These are phyloP conservation scores for Gynandropsis gynandra DNA, from an alignment of 345 rosid genomes.

Conservation along the genomic window DNA sequence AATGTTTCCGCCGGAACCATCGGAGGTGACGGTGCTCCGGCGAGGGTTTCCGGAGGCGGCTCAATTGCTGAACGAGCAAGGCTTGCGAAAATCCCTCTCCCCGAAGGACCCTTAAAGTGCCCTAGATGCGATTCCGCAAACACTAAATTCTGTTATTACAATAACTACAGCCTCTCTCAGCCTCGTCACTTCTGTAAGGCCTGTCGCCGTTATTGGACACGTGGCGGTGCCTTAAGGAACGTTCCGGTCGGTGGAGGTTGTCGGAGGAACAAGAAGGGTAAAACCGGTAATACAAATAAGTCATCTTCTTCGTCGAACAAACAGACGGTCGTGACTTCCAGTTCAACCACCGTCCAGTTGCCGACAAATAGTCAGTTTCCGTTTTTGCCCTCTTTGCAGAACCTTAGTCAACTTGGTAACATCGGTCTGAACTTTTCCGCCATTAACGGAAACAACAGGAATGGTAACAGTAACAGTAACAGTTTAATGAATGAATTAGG, in stretches of 20 bases:
- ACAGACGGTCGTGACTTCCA: conserved; percentile 25
- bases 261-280: conserved; percentile 30
- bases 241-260: conserved; percentile 34
- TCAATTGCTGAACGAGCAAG: conserved; percentile 24
- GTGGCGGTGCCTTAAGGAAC: conserved; percentile 31
- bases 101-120: conserved; percentile 26
- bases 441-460: conserved; percentile 19
- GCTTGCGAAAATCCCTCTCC: conserved; percentile 24
- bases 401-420: conserved; percentile 29
- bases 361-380: conserved; percentile 22
- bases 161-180: conserved; percentile 35
- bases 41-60: conserved; percentile 18
- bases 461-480: conserved; percentile 20
- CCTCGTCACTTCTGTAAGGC: conserved; percentile 35
- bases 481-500: conserved; percentile 25
- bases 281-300: conserved; percentile 25
- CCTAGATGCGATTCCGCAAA: conserved; percentile 33
- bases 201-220: conserved; percentile 36
- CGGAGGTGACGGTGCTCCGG: conserved; percentile 4
- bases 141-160: conserved; percentile 32
- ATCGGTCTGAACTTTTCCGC: conserved; percentile 29
- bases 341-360: conserved; percentile 15
- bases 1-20: conserved; percentile 15
- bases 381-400: conserved; percentile 26
- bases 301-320: conserved; percentile 26